phyloP scores from a whole-genome alignment of 345 rosid species.

The Erucastrum elatum region DNA sequence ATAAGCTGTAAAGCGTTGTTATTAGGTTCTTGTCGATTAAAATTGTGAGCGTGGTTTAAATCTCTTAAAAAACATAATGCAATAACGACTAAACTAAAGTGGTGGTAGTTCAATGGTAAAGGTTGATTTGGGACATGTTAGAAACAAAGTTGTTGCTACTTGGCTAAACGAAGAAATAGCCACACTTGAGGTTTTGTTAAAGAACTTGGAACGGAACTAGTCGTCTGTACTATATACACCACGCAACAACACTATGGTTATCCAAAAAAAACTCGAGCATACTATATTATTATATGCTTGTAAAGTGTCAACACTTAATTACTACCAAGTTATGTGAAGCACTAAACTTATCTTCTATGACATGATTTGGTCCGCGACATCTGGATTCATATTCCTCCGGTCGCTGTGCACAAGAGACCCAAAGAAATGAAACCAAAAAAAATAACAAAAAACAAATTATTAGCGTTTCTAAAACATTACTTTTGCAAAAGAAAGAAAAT shows the following conservation, averaged over 20 bases:
- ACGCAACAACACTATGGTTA: no score
- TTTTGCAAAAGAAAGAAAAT: constrained; percentile 14
- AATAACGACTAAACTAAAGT: neutral
- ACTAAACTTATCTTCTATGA: constrained; percentile 26
- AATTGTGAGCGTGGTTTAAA: neutral
- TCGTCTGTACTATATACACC: neutral
- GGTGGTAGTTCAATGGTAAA: neutral
- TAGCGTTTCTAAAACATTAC: constrained; percentile 28
- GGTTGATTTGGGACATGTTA: neutral
- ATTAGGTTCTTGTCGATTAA: neutral
- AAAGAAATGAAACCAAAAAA: neutral
- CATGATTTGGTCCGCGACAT: constrained; percentile 24
- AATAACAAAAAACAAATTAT: constrained; percentile 23
- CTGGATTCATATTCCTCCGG: constrained; percentile 32
- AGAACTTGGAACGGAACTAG: neutral
- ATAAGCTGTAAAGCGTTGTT: neutral
- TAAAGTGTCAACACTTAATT: neutral
- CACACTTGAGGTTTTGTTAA: neutral
- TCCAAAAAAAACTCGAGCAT: no score
- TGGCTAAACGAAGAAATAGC: no score
- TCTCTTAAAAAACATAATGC: neutral
- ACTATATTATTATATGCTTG: neutral
- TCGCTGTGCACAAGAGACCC: constrained; percentile 32
- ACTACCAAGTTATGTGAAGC: constrained; percentile 4
- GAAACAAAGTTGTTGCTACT: neutral